Evolutionary conservation across 352 stramenopile genomes (phyloP), one percentile per base, ranked within the genome.

Genomic region (Phytophthora quininea): DNA sequence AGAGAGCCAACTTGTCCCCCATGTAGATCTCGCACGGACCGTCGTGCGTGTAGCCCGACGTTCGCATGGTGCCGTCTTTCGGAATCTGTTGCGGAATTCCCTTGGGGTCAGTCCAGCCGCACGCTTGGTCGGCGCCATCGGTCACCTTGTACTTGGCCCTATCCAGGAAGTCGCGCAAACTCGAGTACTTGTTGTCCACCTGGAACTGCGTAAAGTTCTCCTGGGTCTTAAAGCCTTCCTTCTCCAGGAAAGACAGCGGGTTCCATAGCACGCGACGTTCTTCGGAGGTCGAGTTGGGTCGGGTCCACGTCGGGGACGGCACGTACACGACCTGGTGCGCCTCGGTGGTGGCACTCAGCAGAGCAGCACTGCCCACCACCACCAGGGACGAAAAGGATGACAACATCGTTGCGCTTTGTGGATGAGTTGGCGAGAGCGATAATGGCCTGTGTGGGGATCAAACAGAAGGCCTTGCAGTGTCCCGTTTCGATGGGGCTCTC

Each of bases 111-210:
- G 57, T 76, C 62, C 67, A 72, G 6, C 74, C 74, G 19, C 74
- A 82, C 27, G 73, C 55, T 10, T 79, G 73, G 33, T 79, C 62
- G 8, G 71, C 71, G 40, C 60, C 64, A 15, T 64, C 54, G 31
- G 67, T 48, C 4, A 77, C 62, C 38, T 45, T 77, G 73, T 84
- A 84, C 27, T 66, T 64, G 33, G 61, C 58, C 3, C 49, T 59
- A 48, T 84, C 76, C 76, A 84, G 76, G 58, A 84, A 84, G 47
- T 70, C 70, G 3, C 71, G 73, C 0, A 84, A 73, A 32, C 67
- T 84, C 48, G 74, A 71, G 73, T 76, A 80, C 30, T 62, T 64
- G 30, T 82, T 84, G 45, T 66, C 62, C 47, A 73, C 62, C 11
- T 76, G 64, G 42, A 60, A 88, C 32, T 55, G 59, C 30, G 72